Base-by-base conservation (phyloP, 345 rosid genomes). In the Gossypium mustelinum region DNA sequence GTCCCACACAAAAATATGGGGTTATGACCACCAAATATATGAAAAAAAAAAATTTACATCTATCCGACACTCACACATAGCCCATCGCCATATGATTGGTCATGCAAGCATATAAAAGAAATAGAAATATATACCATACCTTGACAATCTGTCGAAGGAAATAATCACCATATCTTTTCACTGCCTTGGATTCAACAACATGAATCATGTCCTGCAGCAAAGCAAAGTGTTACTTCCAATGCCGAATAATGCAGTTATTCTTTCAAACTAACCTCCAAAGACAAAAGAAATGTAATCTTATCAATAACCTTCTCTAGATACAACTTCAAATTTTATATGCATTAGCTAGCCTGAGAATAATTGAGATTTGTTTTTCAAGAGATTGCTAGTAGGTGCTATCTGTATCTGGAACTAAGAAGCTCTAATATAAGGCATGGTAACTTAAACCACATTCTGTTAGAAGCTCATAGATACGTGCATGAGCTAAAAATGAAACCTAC, bases 81-180 rank as follows among this genome's bases (percentile, higher is more conserved):
- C 9, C n/a, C 16, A 16, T 0, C 27, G 12, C 22, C 18, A 39
- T 12, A 34, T n/a, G 20, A 6, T 63, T 29, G 45, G n/a, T 14
- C 16, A 27, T 48, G 12, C 13, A 4, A 27, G 29, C 41, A 64
- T 22, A 57, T 22, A 57, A 34, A 34, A 47, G 12, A 47, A 47
- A 47, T 2, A 11, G 3, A 3, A 47, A 47, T 2, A 44, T 13
- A 63, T 1, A 39, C 9, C 64, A 66, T 80, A 93, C 99, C 94
- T 95, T 93, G 51, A 87, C 94, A 87, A 93, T 87, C 82, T 93
- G 98, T 81, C 99, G 84, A 87, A 95, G 82, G 84, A 90, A 93
- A 90, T 84, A 90, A 81, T 95, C 99, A 1, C 98, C 94, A 70
- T 88, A 89, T 22, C 68, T 86, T 83, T 93, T 93, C 77, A 80